Percentiles rank a stretch among this genome's conserved stretches.
These are phyloP conservation scores for Gracilariopsis chorda DNA, from an alignment of 23 red algal species.

Conservation along the genomic window DNA sequence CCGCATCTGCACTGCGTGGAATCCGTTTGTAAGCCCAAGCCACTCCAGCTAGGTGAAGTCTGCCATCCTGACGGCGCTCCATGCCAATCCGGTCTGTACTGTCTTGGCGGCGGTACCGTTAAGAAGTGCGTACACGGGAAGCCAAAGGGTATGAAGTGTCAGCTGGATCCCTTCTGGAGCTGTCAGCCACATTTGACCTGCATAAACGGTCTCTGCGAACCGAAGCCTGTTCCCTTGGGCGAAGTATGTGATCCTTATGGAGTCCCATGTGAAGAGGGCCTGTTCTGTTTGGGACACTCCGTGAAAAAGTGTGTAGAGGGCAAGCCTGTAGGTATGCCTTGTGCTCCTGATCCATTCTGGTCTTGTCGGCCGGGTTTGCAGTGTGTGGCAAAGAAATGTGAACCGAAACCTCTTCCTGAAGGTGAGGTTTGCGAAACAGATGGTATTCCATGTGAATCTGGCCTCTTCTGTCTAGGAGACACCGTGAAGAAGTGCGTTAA, in stretches of 20 bases:
- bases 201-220: neutral
- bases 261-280: neutral
- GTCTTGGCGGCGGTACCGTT: neutral
- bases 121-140: slow-evolving; percentile 11
- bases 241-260: neutral
- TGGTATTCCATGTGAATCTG: neutral
- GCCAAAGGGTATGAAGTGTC: neutral
- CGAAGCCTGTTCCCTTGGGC: neutral
- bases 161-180: neutral
- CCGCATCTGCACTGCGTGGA: too few relatives aligned
- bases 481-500: slow-evolving; percentile 16
- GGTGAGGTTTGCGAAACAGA: neutral
- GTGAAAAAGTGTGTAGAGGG: neutral
- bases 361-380: neutral
- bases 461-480: neutral
- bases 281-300: neutral
- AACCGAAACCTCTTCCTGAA: neutral
- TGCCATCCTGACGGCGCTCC: too few relatives aligned
- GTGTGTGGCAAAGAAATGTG: neutral
- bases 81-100: neutral
- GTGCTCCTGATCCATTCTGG: slow-evolving; percentile 7
- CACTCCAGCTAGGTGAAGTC: too few relatives aligned
- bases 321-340: neutral
- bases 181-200: neutral
- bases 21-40: too few relatives aligned